Base-by-base conservation (phyloP, 805 yeast genomes). In the Metschnikowia peoriensis region DNA sequence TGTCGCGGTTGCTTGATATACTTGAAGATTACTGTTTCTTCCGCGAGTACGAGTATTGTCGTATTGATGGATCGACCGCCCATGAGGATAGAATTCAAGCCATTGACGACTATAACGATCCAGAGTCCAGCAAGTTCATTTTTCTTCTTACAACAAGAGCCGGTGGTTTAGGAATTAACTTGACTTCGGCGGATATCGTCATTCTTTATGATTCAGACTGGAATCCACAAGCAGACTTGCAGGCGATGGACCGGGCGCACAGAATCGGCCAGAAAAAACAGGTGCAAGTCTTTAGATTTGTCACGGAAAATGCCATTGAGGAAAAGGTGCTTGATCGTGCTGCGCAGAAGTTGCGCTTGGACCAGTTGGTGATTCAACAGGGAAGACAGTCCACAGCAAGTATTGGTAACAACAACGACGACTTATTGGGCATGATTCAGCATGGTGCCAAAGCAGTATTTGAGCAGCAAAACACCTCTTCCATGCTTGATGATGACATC, bases 161-260 rank as follows among this genome's bases (percentile, higher is more conserved):
- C 7, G 98, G 98, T 69, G 98, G 98, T 9, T 77, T 92, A 50
- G 98, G 98, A 63, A 92, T 92, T 64, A 92, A 93, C 65, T 77
- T 92, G 65, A 93, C 96, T 0, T 82, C 89, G 8, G 98, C 98
- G 2, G 97, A 92, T 66, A 84, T 88, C 41, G 98, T 92, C 46
- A 81, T 92, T 4, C 69, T 92, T 28, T 93, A 83, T 66, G 98
- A 92, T 68, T 88, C 96, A 0, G 98, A 92, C 72, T 92, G 98
- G 98, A 92, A 92, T 65, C 98, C 98, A 1, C 98, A 92, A 66
- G 97, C 97, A 0, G 98, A 92, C 76, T 76, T 92, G 62, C 98
- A 92, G 72, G 97, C 97, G 1, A 92, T 92, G 98, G 98, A 93
- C 68, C 81, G 98, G 66, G 98, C 97, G 0, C 98, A 92, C 66